Evolutionary conservation across 2,329 filamentous ascomycete genomes (phyloP).

Genomic region (Aspergillus amoenus): DNA sequence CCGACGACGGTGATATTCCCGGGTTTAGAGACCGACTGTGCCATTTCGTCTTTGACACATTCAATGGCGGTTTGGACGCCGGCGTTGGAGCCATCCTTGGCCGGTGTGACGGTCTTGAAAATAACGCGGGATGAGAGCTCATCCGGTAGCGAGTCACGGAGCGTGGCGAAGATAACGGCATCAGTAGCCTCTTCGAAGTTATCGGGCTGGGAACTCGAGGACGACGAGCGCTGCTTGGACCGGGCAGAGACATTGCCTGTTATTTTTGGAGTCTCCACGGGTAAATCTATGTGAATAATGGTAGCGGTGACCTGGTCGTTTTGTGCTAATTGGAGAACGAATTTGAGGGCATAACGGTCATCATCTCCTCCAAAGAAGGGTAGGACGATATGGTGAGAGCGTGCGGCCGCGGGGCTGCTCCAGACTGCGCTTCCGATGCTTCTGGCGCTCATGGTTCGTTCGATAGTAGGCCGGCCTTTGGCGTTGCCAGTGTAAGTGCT

Average conservation of each 20-base stretch:
- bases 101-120: constrained; percentile 45
- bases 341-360: constrained; percentile 73
- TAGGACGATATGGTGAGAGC: constrained; percentile 77
- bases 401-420: constrained; percentile 52
- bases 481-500: constrained; percentile 49
- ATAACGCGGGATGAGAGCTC: constrained; percentile 56
- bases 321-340: constrained; percentile 80
- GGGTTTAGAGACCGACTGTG: constrained; percentile 61
- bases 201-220: not conserved
- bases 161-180: constrained; percentile 55
- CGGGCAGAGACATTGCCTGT: not conserved
- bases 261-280: not conserved
- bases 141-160: constrained; percentile 56
- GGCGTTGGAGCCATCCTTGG: constrained; percentile 45
- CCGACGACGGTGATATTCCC: constrained; percentile 72
- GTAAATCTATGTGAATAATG: constrained; percentile 60
- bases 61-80: constrained; percentile 46
- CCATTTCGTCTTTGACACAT: constrained; percentile 60
- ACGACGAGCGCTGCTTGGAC: not conserved
- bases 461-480: constrained; percentile 28
- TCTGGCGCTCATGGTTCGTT: constrained; percentile 54
- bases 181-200: constrained; percentile 43
- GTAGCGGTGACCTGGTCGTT: constrained; percentile 78
- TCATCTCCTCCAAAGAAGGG: constrained; percentile 84
- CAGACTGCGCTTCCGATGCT: constrained; percentile 63